Conservation (phyloP, 2,329 filamentous ascomycete species). For the Colletotrichum higginsianum region DNA sequence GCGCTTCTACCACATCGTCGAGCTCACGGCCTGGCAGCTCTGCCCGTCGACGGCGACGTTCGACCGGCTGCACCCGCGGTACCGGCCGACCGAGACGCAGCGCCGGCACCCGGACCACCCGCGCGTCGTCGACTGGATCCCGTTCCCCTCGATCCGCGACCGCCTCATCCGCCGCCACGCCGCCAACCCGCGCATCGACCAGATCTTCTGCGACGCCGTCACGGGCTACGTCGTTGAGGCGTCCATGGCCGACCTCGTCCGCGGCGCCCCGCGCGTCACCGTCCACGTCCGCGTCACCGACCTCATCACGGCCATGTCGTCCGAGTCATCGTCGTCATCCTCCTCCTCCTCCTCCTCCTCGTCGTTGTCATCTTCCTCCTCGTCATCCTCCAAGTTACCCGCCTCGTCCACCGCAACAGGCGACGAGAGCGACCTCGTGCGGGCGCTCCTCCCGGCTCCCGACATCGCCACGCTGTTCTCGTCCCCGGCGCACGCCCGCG, state of each 20-base stretch:
- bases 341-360: too few species aligned
- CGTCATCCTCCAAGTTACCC: too few species aligned
- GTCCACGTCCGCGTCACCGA: constrained; percentile 51
- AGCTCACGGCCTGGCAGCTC: constrained; percentile 53
- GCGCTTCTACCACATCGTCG: constrained; percentile 52
- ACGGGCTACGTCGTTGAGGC: constrained; percentile 52
- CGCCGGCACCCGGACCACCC: constrained; percentile 46
- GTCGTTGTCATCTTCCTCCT: too few species aligned
- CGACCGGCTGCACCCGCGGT: constrained; percentile 47
- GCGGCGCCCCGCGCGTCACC: constrained; percentile 46
- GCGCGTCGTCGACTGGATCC: constrained; percentile 47
- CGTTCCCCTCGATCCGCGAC: constrained; percentile 50
- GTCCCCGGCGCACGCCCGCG: constrained; percentile 45
- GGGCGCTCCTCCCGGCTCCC: constrained; percentile 46
- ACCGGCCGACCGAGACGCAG: constrained; percentile 48
- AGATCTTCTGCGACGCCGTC: constrained; percentile 53
- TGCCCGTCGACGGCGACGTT: constrained; percentile 49
- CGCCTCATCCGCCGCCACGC: constrained; percentile 49
- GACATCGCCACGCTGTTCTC: constrained; percentile 46
- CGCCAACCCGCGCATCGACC: constrained; percentile 50
- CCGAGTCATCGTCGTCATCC: background rate
- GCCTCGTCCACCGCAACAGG: background rate
- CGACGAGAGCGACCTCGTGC: background rate
- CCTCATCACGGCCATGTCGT: constrained; percentile 46
- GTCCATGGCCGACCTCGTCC: constrained; percentile 48